Conservation (phyloP, 768 basidiomycete species). For the Tephrocybe sp. region DNA sequence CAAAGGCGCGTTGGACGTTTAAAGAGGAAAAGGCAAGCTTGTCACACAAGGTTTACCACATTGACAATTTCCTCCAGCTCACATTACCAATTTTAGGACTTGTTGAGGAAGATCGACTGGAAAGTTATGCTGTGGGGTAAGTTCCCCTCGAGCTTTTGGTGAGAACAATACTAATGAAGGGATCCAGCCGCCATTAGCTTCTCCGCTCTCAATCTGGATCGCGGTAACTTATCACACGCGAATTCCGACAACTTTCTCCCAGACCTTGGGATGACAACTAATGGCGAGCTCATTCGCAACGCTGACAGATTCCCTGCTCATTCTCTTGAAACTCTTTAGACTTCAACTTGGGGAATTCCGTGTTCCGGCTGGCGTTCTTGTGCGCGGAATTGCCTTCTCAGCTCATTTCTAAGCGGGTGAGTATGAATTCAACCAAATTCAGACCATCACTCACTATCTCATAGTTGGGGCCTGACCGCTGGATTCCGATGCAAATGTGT, state of each 20-base stretch:
- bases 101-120: conserved; percentile 55
- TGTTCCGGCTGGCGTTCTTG: conserved; percentile 51
- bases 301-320: no score
- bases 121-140: conserved; percentile 17
- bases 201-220: conserved; percentile 53
- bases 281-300: conserved; percentile 31
- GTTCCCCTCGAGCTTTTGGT: neutral
- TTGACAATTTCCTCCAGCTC: neutral
- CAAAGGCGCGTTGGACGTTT: conserved; percentile 56
- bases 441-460: neutral
- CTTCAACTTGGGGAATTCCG: conserved; percentile 53
- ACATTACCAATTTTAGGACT: conserved; percentile 30
- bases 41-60: neutral
- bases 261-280: conserved; percentile 51
- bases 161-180: neutral
- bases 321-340: no score
- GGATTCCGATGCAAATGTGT: conserved; percentile 61
- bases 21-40: conserved; percentile 45
- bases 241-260: conserved; percentile 56
- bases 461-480: conserved; percentile 61
- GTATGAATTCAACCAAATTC: conserved; percentile 5
- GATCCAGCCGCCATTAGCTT: conserved; percentile 49
- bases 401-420: conserved; percentile 54
- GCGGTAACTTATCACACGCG: conserved; percentile 53
- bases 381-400: conserved; percentile 62